A percentile compares a stretch with the other conserved stretches of the same genome.
phyloP scores from a whole-genome alignment of 2,329 filamentous ascomycete genomes.

The Talaromyces sp. region DNA sequence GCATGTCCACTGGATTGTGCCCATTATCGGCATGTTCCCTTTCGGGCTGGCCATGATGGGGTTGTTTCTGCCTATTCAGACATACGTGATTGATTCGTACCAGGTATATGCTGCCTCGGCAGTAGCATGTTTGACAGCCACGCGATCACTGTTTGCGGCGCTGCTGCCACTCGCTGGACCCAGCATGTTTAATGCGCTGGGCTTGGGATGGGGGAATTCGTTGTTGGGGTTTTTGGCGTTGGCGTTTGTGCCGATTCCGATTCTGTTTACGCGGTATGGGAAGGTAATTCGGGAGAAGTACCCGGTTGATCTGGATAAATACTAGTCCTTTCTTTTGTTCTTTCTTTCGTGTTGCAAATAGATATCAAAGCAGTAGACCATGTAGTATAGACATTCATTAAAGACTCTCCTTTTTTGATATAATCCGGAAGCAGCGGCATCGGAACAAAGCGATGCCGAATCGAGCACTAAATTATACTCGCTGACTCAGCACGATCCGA shows the following conservation, averaged over 20 bases:
- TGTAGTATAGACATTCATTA: not conserved
- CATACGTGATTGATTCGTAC: constrained; percentile 57
- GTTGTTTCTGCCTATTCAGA: constrained; percentile 50
- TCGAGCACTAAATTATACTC: not conserved
- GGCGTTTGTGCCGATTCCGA: constrained; percentile 39
- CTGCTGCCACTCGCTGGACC: constrained; percentile 57
- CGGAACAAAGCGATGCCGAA: not conserved
- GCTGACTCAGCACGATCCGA: not conserved
- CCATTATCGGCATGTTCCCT: constrained; percentile 53
- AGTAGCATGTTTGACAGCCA: constrained; percentile 50
- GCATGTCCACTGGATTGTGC: constrained; percentile 53
- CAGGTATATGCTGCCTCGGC: constrained; percentile 42
- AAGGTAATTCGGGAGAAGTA: constrained; percentile 20
- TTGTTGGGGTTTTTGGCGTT: constrained; percentile 54
- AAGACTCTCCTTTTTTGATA: too few species aligned
- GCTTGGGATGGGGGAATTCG: constrained; percentile 48
- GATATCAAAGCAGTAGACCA: not conserved
- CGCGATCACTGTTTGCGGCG: constrained; percentile 53
- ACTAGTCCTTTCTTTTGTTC: not conserved
- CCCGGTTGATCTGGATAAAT: constrained; percentile 1
- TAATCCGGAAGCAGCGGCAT: not conserved
- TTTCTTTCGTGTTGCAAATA: not conserved
- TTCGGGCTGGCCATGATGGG: constrained; percentile 51
- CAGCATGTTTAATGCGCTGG: constrained; percentile 42
- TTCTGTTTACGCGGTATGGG: constrained; percentile 29